Base-by-base conservation (phyloP, 306 rosid species). In the Mimosa pudica region DNA sequence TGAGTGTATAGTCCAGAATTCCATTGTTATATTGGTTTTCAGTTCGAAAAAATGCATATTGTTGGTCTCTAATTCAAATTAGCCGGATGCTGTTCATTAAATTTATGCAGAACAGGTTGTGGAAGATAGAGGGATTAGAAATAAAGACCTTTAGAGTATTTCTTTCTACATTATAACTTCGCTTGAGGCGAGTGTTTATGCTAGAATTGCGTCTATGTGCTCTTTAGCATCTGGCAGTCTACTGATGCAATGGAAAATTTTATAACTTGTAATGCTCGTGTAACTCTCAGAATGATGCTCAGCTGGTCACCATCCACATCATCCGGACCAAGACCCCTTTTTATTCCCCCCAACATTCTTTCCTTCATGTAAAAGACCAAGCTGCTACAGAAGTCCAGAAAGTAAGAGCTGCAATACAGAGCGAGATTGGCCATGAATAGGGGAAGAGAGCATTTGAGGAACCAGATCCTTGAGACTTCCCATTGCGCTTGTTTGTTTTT, bases 361-460 rank as follows among this genome's bases (percentile, higher is more conserved):
- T 78, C 71, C 42, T 75, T 78, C 71, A 48, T 46, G 16, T 13
- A 7, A 32, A 13, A 71, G 75, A 38, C 61, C 75, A 30, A 24
- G 75, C 30, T 48, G 45, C 61, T 4, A 13, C 7, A 49, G 24
- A 48, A 33, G 75, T 73, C 54, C 70, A 70, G 20, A 82, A 46
- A 42, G 76, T 62, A 51, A 81, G 60, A 67, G 3, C 63, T 38
- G 75, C 17, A 80, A 78, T 61, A 81, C 80, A 51, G 78, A 84
- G 71, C 24, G 81, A 67, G 70, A 77, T 36, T 20, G 84, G 55
- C 5, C 35, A n/a, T 5, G 82, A 80, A 83, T 82, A 74, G 10
- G 94, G 96, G 12, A 81, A 58, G 74, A 74, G 76, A 75, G 30
- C 75, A 86, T 45, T 84, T 11, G 98, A 90, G 74, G 98, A 92